Evolutionary conservation across 1,284 basidiomycete genomes (phyloP), one percentile per base, ranked within the genome.

Genomic region (Boletus mariae): DNA sequence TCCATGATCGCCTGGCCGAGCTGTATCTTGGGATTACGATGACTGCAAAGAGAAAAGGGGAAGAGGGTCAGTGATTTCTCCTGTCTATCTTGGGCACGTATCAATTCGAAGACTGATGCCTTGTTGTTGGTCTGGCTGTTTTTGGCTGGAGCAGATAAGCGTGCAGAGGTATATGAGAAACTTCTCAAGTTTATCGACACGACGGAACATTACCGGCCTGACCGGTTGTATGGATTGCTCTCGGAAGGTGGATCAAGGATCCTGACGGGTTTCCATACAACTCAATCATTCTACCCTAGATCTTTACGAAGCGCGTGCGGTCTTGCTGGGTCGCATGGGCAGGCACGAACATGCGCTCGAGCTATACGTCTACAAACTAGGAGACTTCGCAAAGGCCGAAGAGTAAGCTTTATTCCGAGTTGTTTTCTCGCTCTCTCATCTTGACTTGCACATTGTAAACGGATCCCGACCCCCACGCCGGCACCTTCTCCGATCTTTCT

Each of bases 341-440:
- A 85, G 92, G 55, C 94, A 99, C 63, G 92, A 96, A 61, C 91
- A 88, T 55, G 96, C 96, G 0, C 80, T 99, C 25, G 88, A 92
- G 64, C 83, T 97, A 26, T 98, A 98, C 68, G 94, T 95, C 1
- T 89, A 96, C 65, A 83, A 84, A 43, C 75, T 98, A 28, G 78
- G 85, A 34, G 90, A 96, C 65, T 90, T 87, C 66, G 58, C 72
- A 12, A 91, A 91, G 55, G 97, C 97, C 0, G 96, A 98, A 74
- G 84, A 90, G 89, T 94, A 62, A 60, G 84, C 62, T 3, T 47
- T 10, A 1, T 31, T 9, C 37, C 4, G 13, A 31, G n/a, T 11
- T 26, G 13, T 5, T 26, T 23, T 4, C 32, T 35, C 25, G 32
- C n/a, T 25, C 26, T 32, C 53, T 50, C 35, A 52, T 45, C 55